These are phyloP conservation scores for Aspergillus aculeatus DNA, from an alignment of 2,329 filamentous ascomycete genomes.

Conservation along the genomic window DNA sequence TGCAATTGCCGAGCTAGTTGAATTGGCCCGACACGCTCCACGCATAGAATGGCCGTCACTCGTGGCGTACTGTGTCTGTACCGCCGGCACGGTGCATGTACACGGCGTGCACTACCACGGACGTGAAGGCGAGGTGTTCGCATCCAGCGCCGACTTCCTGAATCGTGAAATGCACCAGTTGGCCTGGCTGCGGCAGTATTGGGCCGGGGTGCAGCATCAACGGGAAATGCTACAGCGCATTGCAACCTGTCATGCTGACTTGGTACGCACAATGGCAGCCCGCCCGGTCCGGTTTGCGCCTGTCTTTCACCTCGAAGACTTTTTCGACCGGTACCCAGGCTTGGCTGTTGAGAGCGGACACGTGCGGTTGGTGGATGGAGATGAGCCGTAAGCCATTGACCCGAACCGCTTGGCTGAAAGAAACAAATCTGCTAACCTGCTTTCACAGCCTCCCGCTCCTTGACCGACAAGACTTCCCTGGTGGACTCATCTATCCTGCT, in stretches of 20 bases:
- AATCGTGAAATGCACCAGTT: conserved; percentile 78
- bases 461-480: conserved; percentile 18
- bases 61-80: conserved; percentile 82
- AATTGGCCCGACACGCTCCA: conserved; percentile 71
- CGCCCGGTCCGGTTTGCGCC: conserved; percentile 72
- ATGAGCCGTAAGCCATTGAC: conserved; percentile 44
- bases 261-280: conserved; percentile 69
- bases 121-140: conserved; percentile 63
- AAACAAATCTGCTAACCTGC: background rate
- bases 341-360: conserved; percentile 72
- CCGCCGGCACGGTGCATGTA: conserved; percentile 82
- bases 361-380: conserved; percentile 67
- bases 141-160: conserved; percentile 66
- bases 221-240: conserved; percentile 74
- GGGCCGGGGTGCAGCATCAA: conserved; percentile 78
- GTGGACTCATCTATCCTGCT: conserved; percentile 18
- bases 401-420: background rate
- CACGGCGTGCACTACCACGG: conserved; percentile 78
- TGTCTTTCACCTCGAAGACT: conserved; percentile 81
- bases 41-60: conserved; percentile 83
- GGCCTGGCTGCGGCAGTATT: conserved; percentile 69
- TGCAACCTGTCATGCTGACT: conserved; percentile 73
- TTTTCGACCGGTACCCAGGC: conserved; percentile 78
- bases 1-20: conserved; percentile 78
- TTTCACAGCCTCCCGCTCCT: conserved; percentile 4